These are phyloP conservation scores for Suillus weaverae DNA, from an alignment of 768 basidiomycete genomes.

Conservation along the genomic window DNA sequence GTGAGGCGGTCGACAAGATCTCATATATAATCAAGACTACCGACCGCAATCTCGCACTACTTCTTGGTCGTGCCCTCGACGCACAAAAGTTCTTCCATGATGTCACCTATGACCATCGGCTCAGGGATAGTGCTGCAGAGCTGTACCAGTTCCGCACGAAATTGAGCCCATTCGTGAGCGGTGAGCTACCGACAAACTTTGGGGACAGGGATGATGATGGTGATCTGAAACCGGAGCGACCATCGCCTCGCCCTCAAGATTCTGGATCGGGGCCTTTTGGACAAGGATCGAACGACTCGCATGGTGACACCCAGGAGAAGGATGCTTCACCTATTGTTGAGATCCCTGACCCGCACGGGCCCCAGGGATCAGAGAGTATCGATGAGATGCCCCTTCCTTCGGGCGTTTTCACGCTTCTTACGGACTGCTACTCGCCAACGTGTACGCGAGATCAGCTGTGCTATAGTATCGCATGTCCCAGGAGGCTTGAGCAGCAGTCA, in stretches of 20 bases:
- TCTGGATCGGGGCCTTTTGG: constrained; percentile 27
- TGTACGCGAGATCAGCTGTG: constrained; percentile 93
- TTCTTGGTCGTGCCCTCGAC: constrained; percentile 94
- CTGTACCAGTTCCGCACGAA: constrained; percentile 91
- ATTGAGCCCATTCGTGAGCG: constrained; percentile 83
- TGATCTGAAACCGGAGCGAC: constrained; percentile 25
- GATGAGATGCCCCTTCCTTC: constrained; percentile 79
- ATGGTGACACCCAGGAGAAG: constrained; percentile 23
- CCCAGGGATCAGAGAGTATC: constrained; percentile 43
- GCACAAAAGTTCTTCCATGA: constrained; percentile 99
- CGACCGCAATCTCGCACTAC: constrained; percentile 90
- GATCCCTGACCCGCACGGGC: constrained; percentile 19
- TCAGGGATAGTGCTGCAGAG: constrained; percentile 86
- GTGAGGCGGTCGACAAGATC: constrained; percentile 96
- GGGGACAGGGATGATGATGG: constrained; percentile 38
- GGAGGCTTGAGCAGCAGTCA: constrained; percentile 92
- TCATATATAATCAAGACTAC: constrained; percentile 98
- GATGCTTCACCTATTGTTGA: constrained; percentile 30
- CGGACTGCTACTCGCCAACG: constrained; percentile 97
- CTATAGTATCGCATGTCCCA: constrained; percentile 95
- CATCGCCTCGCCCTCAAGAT: constrained; percentile 14
- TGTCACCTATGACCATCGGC: constrained; percentile 96
- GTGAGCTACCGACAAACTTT: constrained; percentile 52
- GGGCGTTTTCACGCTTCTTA: constrained; percentile 94
- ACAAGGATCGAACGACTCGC: constrained; percentile 36